Evolutionary conservation across 495 filamentous ascomycete genomes (phyloP).

Genomic region (Penicillium chermesinum): DNA sequence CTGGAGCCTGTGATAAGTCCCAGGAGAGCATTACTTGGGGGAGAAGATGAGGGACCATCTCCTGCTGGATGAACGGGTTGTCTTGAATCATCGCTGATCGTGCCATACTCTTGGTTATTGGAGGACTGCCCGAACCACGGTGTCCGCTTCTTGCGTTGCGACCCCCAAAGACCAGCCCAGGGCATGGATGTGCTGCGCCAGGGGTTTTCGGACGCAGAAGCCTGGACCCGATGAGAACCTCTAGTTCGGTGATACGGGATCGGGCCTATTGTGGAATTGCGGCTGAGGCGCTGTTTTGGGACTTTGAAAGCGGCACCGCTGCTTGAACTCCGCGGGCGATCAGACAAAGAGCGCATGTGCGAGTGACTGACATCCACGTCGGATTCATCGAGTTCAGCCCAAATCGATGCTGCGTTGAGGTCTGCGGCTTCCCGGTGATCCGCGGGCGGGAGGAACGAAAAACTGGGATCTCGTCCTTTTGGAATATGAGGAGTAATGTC

Average conservation of each 20-base stretch:
- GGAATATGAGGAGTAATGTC: slow-evolving; percentile 20
- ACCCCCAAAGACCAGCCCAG: slow-evolving; percentile 13
- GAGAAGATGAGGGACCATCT: not conserved
- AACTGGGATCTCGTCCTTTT: slow-evolving; percentile 33
- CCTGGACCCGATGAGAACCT: slow-evolving; percentile 20
- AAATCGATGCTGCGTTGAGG: slow-evolving; percentile 43
- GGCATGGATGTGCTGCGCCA: slow-evolving; percentile 29
- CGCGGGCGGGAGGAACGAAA: slow-evolving; percentile 28
- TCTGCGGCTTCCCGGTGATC: slow-evolving; percentile 28
- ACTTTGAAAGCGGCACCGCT: slow-evolving; percentile 16
- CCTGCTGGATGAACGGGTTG: not conserved
- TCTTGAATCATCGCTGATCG: slow-evolving; percentile 19
- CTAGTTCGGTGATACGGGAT: slow-evolving; percentile 18
- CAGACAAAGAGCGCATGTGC: slow-evolving; percentile 12
- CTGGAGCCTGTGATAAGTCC: slow-evolving; percentile 32
- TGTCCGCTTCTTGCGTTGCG: slow-evolving; percentile 20
- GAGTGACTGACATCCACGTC: slow-evolving; percentile 25
- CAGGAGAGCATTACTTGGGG: not conserved
- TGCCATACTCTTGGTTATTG: slow-evolving; percentile 22
- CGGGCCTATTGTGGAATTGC: slow-evolving; percentile 25
- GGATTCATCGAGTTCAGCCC: slow-evolving; percentile 48
- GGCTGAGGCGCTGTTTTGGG: slow-evolving; percentile 16
- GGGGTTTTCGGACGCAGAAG: slow-evolving; percentile 6
- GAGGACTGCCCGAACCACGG: not conserved
- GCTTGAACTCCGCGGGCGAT: slow-evolving; percentile 28